Evolutionary conservation across 1,284 basidiomycete species (phyloP).

Genomic region (Cutaneotrichosporon sp.): DNA sequence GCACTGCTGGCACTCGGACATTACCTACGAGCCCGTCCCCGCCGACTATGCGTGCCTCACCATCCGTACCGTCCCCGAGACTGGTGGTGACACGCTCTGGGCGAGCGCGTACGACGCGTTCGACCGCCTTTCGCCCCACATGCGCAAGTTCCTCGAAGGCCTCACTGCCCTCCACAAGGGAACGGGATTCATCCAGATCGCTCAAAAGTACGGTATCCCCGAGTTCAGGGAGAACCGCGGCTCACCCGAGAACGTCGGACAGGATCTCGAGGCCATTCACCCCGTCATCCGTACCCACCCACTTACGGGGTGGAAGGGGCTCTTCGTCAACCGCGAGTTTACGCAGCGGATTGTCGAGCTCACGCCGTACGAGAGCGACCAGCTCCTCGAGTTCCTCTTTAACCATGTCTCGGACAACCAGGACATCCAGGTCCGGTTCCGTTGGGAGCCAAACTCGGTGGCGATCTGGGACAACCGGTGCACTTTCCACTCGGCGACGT

Average conservation of each 20-base stretch:
- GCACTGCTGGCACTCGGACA: constrained; percentile 55
- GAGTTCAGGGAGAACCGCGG: constrained; percentile 41
- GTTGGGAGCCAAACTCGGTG: constrained; percentile 49
- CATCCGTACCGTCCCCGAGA: constrained; percentile 60
- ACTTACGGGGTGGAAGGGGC: constrained; percentile 63
- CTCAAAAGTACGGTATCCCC: constrained; percentile 12
- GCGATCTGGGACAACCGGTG: constrained; percentile 52
- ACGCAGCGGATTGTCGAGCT: constrained; percentile 63
- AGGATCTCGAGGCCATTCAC: constrained; percentile 60
- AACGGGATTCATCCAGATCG: constrained; percentile 57
- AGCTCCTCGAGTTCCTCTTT: constrained; percentile 26
- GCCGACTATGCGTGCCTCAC: constrained; percentile 64
- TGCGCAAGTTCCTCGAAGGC: constrained; percentile 61
- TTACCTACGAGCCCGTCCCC: constrained; percentile 66
- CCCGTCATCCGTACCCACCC: constrained; percentile 54
- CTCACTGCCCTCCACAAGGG: constrained; percentile 62
- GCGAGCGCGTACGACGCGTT: constrained; percentile 64
- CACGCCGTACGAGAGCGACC: constrained; percentile 60
- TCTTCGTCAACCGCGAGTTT: constrained; percentile 64
- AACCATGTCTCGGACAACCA: constrained; percentile 56
- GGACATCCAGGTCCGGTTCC: constrained; percentile 62
- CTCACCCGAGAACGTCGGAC: constrained; percentile 60
- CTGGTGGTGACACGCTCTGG: constrained; percentile 56
- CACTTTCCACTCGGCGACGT: constrained; percentile 57
- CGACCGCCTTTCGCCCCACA: constrained; percentile 62